Evolutionary conservation across 2,329 filamentous ascomycete species (phyloP), one percentile per base, ranked within the genome.

Genomic region (Ophiostoma quercus): DNA sequence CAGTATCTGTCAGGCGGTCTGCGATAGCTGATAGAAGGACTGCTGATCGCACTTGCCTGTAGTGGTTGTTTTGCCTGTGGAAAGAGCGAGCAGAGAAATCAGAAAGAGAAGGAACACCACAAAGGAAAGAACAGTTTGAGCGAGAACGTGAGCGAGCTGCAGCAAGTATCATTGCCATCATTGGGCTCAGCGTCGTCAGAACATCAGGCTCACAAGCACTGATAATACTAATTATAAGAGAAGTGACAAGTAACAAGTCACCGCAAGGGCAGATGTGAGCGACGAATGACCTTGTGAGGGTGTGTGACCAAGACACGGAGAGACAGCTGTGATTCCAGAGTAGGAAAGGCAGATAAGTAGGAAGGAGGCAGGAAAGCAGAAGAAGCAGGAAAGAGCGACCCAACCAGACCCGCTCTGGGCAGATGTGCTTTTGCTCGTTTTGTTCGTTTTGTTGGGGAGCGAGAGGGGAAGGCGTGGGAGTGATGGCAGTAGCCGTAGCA

Each of bases 381-480:
- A 14, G 39, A 41, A 14, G 12, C 8, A 22, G 60, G 29, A 37
- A 37, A 63, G 60, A 22, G 51, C 51, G 51, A 57, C 51, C 22
- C n/a, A 57, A n/a, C 60, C 60, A 29, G 60, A 63, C 29, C 60
- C 60, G 60, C 60, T 63, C 60, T 63, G 60, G 60, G 60, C 60
- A 62, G 60, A 14, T 2, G 60, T 63, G 60, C 60, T 63, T 63
- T 63, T 34, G 25, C 25, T 29, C 25, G 25, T 29, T 29, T 29
- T 34, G 34, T 34, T 34, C 34, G 34, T 63, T 63, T 63, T 37
- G 29, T 63, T 63, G 51, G 51, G 60, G 60, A 34, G 60, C 25
- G 29, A 63, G 29, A 62, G 54, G 22, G 60, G 60, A 37, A 32
- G 29, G 16, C 14, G n/a, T 57, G 51, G 22, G 51, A 25, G 51